phyloP scores from a whole-genome alignment of 371 early-diverging fungal species.

The Dentiscutata heterogama region DNA sequence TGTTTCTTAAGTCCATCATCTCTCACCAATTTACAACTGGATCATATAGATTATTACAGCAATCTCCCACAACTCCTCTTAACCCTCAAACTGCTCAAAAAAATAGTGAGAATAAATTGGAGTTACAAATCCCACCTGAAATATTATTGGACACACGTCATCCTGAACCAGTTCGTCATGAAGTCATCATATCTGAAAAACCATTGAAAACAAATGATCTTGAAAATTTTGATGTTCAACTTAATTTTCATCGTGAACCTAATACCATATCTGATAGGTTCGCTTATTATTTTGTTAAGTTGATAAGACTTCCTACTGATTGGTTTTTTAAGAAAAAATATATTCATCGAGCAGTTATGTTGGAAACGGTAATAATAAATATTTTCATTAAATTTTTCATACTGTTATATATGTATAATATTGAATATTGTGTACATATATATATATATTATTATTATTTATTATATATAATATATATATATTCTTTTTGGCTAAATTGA shows the following conservation, averaged over 20 bases:
- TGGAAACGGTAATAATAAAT: constrained; percentile 75
- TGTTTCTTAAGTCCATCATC: no score
- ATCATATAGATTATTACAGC: no score
- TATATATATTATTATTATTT: no score
- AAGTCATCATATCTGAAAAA: constrained; percentile 63
- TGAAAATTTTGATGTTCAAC: constrained; percentile 71
- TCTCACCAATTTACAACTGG: no score
- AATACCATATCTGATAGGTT: constrained; percentile 67
- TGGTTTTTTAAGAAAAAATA: constrained; percentile 83
- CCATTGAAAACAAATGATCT: constrained; percentile 66
- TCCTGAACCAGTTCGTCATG: constrained; percentile 78
- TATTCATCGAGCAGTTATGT: constrained; percentile 85
- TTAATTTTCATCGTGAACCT: constrained; percentile 72
- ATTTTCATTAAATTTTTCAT: neutral
- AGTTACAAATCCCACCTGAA: neutral
- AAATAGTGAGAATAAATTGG: neutral
- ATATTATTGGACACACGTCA: constrained; percentile 11
- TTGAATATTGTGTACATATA: no score
- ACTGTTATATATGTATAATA: neutral
- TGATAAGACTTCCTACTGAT: constrained; percentile 78
- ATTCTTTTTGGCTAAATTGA: neutral
- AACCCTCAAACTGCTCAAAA: no score
- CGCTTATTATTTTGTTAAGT: constrained; percentile 76
- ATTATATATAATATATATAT: neutral
- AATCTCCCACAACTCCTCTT: no score